Percentiles rank a stretch among this genome's conserved stretches.
Conservation (phyloP, 768 basidiomycete species). For the Postia placenta region DNA sequence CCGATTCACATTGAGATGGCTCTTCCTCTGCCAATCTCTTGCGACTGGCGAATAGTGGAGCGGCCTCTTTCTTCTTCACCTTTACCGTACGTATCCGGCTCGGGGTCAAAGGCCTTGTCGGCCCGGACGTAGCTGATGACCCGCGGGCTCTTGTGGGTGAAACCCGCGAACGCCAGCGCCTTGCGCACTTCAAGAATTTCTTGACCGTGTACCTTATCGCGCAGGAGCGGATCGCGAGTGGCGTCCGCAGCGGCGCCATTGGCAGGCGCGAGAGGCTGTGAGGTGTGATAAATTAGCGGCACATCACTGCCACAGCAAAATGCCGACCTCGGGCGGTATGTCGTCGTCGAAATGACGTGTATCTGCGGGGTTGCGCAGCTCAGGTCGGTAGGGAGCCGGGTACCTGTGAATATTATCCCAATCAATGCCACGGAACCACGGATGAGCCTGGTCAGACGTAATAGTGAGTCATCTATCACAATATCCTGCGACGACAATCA, state of each 20-base stretch:
- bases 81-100: conserved; percentile 44
- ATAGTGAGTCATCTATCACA: neutral
- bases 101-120: conserved; percentile 63
- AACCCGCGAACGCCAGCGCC: conserved; percentile 84
- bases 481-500: conserved; percentile 4
- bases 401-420: conserved; percentile 82
- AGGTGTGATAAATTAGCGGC: too few species aligned
- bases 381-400: conserved; percentile 85
- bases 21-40: conserved; percentile 63
- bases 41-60: conserved; percentile 53
- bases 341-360: conserved; percentile 94
- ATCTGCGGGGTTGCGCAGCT: conserved; percentile 76
- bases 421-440: conserved; percentile 89
- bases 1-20: conserved; percentile 67
- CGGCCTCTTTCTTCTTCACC: conserved; percentile 54
- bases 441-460: conserved; percentile 53
- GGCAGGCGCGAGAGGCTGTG: conserved; percentile 80
- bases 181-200: conserved; percentile 89
- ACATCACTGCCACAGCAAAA: too few species aligned
- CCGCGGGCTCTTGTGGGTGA: conserved; percentile 86
- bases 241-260: conserved; percentile 80
- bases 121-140: conserved; percentile 70
- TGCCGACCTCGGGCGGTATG: conserved; percentile 80
- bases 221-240: conserved; percentile 85
- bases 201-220: conserved; percentile 78